Conservation (phyloP, 1,139 yeast species). For the Wickerhamomyces sp. region DNA sequence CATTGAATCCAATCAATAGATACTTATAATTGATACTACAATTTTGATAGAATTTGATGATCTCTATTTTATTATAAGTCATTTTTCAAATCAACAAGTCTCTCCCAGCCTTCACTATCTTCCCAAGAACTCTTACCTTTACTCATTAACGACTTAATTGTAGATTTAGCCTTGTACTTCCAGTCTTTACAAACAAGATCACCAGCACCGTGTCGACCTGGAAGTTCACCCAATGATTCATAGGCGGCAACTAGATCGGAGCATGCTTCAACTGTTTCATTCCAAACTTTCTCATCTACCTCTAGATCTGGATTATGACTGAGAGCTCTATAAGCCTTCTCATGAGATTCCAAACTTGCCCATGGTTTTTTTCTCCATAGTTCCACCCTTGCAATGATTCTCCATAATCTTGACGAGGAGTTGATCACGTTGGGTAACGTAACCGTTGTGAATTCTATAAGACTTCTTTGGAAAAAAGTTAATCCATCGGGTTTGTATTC, state of each 20-base stretch:
- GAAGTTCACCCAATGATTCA: conserved; percentile 77
- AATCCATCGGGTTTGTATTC: conserved; percentile 41
- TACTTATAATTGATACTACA: too few relatives aligned
- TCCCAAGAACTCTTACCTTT: conserved; percentile 81
- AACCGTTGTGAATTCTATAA: conserved; percentile 64
- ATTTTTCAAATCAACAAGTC: conserved; percentile 51
- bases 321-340: conserved; percentile 77
- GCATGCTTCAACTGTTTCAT: conserved; percentile 76
- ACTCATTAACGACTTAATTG: conserved; percentile 70
- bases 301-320: conserved; percentile 62
- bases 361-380: conserved; percentile 86
- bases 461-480: conserved; percentile 58
- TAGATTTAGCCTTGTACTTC: conserved; percentile 76
- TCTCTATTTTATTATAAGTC: too few relatives aligned
- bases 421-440: conserved; percentile 66
- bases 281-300: conserved; percentile 62
- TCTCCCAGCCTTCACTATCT: conserved; percentile 72
- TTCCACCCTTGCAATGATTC: conserved; percentile 76
- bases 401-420: conserved; percentile 74
- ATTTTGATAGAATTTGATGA: too few relatives aligned
- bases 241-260: conserved; percentile 81
- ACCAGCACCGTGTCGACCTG: conserved; percentile 82
- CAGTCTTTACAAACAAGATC: conserved; percentile 87
- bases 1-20: too few relatives aligned
- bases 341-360: conserved; percentile 81